Evolutionary conservation across 208 protist species (phyloP), one percentile per base, ranked within the genome.

Genomic region (Trypanosoma cruzi): DNA sequence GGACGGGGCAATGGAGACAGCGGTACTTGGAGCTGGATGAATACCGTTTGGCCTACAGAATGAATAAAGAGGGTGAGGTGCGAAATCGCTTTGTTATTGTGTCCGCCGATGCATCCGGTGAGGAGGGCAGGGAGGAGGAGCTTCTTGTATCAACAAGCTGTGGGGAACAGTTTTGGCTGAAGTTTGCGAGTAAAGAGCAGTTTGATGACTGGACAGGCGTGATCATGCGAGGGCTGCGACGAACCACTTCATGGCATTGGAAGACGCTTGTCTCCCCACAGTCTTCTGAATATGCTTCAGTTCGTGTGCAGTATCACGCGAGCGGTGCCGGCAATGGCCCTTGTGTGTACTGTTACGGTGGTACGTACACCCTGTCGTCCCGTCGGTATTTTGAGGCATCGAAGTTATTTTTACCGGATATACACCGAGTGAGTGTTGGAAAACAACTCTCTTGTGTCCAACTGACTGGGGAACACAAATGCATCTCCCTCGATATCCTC

Each of bases 91-190:
- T 77, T 76, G 65, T 79, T 40, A 58, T 94, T 18, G 64, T 83
- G 42, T 61, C 80, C 6, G 77, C 82, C 3, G 88, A 94, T 73
- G 66, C 24, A 16, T 71, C 80, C 20, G 64, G 34, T 37, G 61
- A 57, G 7, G 29, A 63, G n/a, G 42, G 70, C 13, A n/a, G 50
- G 14, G 71, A 75, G 5, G 52, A 44, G 7, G 81, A 85, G 67
- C 54, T 89, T 53, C 67, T 89, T 48, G 68, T 93, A 54, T 84
- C 78, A 28, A 82, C 81, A 42, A 89, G 71, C 56, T 74, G 37
- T 16, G 79, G 83, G 1, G 81, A 90, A 71, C 73, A 67, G n/a
- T 90, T 93, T 56, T 93, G 88, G 88, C 60, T 90, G 0, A 76
- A 79, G 68, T 89, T 90, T 64, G 37, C 57, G 61, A 81, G 68